Conservation (phyloP, 805 yeast genomes). For the Saccharomycopsis malanga region DNA sequence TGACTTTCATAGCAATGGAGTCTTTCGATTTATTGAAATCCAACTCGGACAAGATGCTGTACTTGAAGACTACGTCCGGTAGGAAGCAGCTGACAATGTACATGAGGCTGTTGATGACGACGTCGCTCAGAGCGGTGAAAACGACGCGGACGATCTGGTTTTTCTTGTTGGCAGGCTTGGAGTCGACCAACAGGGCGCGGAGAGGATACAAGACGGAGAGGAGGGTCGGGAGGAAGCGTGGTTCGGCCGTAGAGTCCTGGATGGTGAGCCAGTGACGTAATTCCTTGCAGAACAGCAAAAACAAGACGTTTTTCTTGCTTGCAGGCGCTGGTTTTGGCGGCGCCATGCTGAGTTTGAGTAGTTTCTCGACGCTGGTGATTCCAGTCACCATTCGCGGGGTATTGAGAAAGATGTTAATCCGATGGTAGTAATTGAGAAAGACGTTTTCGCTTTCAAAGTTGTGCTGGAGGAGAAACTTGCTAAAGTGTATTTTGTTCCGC, state of each 20-base stretch:
- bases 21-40: conserved; percentile 3
- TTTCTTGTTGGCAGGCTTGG: conserved; percentile 15
- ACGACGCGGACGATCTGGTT: conserved; percentile 15
- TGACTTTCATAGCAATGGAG: background rate
- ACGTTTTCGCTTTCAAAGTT: conserved; percentile 18
- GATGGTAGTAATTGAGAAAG: conserved; percentile 13
- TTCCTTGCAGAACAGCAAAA: conserved; percentile 16
- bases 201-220: conserved; percentile 14
- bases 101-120: conserved; percentile 12
- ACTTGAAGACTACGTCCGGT: conserved; percentile 19
- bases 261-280: conserved; percentile 20
- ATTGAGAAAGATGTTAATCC: conserved; percentile 19
- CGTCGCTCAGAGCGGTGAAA: conserved; percentile 13
- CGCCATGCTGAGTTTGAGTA: conserved; percentile 1
- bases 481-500: conserved; percentile 17
- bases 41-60: conserved; percentile 9
- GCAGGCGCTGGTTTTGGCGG: conserved; percentile 1
- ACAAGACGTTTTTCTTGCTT: conserved; percentile 2
- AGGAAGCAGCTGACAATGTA: conserved; percentile 15
- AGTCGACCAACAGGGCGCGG: conserved; percentile 6
- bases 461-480: conserved; percentile 11
- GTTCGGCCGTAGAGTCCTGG: conserved; percentile 11
- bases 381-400: conserved; percentile 21
- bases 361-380: conserved; percentile 11
- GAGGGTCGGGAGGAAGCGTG: conserved; percentile 14